These are phyloP conservation scores for Piper longum DNA, from an alignment of 164 flowering plant species.

Conservation along the genomic window DNA sequence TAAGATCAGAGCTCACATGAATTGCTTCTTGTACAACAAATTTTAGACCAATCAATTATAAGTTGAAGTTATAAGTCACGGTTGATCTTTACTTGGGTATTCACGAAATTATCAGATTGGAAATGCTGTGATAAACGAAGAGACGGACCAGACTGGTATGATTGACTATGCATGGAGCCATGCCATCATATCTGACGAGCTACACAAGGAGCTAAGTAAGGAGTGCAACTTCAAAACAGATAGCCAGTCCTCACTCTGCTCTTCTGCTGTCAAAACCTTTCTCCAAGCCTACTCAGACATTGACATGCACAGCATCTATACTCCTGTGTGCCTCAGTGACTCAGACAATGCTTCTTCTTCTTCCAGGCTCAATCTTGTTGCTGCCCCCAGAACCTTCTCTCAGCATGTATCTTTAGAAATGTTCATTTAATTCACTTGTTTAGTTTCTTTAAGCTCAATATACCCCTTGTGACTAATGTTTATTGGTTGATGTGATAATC, in stretches of 20 bases:
- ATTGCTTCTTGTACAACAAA: background rate
- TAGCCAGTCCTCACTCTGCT: conserved; percentile 14
- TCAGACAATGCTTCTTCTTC: conserved; percentile 16
- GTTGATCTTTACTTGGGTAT: no score
- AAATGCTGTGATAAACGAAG: conserved; percentile 59
- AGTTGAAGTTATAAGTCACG: background rate
- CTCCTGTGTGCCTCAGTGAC: conserved; percentile 35
- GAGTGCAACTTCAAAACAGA: conserved; percentile 5
- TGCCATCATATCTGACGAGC: conserved; percentile 54
- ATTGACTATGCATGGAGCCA: conserved; percentile 77
- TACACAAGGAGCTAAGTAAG: background rate
- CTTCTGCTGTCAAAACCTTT: conserved; percentile 21
- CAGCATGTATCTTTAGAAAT: conserved; percentile 6
- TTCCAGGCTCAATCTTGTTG: conserved; percentile 29
- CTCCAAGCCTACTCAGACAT: conserved; percentile 37
- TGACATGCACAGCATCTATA: conserved; percentile 70
- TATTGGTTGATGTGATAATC: background rate
- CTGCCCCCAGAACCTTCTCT: conserved; percentile 12
- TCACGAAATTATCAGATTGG: conserved; percentile 44
- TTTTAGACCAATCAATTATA: background rate
- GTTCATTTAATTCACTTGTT: conserved; percentile 1
- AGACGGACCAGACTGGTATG: conserved; percentile 58
- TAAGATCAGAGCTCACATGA: conserved; percentile 8
- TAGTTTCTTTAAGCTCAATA: conserved; percentile 6
- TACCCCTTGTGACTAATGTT: no score